Evolutionary conservation across 306 rosid genomes (phyloP), one percentile per base, ranked within the genome.

Genomic region (Geum urbanum): DNA sequence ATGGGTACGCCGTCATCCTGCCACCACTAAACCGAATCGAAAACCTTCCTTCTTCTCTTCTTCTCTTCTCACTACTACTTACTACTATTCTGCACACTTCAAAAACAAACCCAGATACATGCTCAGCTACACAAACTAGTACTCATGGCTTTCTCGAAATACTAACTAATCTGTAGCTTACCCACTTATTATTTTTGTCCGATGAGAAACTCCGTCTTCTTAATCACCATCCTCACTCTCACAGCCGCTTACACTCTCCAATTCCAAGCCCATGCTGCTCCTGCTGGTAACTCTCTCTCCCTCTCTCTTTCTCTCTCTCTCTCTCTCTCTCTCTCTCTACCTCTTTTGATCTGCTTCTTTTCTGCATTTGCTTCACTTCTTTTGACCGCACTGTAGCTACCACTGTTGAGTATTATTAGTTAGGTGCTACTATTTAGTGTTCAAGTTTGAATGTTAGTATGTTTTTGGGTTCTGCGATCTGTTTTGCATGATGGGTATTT

Each of bases 261-360:
- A 15, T 76, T 79, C 73, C 88, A 83, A 80, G 86, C 89, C 67
- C 83, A 80, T 44, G 91, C 97, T 63, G 95, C 95, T 79, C 96
- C 97, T 65, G 82, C 99, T 32, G 99, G 99, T 94, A 70, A 69
- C n/a, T n/a, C n/a, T n/a, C n/a, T n/a, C n/a, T n/a, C n/a, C n/a
- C n/a, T n/a, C n/a, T n/a, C n/a, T n/a, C n/a, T n/a, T n/a, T n/a
- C n/a, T n/a, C n/a, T n/a, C n/a, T n/a, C n/a, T n/a, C n/a, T n/a
- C n/a, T n/a, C n/a, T n/a, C n/a, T 15, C 9, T 8, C 76, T 19
- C 58, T 79, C 40, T 67, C 9, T 27, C 39, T 24, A 32, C 0
- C 6, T 39, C 51, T 63, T 53, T 85, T 84, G 81, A 80, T 70
- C 7, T 77, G 83, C 76, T 72, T 67, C 51, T 63, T 69, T 73